A percentile compares a stretch with the other conserved stretches of the same genome.
These are phyloP conservation scores for Saccharomycopsis sp. DNA, from an alignment of 805 yeast species.

Conservation along the genomic window DNA sequence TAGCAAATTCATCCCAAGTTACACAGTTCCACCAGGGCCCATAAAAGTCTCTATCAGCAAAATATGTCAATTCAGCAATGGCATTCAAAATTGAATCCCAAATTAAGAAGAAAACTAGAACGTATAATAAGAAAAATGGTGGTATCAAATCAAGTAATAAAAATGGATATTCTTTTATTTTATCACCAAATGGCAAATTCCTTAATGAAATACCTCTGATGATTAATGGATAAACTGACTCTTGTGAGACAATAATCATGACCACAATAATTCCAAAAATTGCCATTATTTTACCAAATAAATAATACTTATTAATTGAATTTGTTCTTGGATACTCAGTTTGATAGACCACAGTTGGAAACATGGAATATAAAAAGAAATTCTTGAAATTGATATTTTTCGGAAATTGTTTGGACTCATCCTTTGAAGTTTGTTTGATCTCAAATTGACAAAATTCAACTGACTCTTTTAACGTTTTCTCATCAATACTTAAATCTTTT, in stretches of 20 bases:
- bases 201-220: conserved; percentile 46
- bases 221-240: conserved; percentile 64
- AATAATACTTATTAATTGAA: conserved; percentile 57
- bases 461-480: conserved; percentile 33
- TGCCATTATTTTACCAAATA: conserved; percentile 61
- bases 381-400: conserved; percentile 51
- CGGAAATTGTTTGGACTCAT: conserved; percentile 44
- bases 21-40: conserved; percentile 98
- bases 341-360: conserved; percentile 81
- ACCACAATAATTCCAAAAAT: conserved; percentile 78
- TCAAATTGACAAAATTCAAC: conserved; percentile 66
- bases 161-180: conserved; percentile 40
- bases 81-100: conserved; percentile 93
- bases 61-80: conserved; percentile 77
- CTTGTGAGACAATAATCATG: conserved; percentile 74
- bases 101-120: conserved; percentile 75
- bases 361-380: conserved; percentile 74
- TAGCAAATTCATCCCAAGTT: conserved; percentile 86
- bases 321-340: conserved; percentile 72
- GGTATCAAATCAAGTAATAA: conserved; percentile 67
- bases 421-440: conserved; percentile 38
- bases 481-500: conserved; percentile 21
- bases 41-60: conserved; percentile 87
- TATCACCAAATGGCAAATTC: conserved; percentile 34
- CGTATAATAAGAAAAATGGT: conserved; percentile 63